Evolutionary conservation across 2,329 filamentous ascomycete genomes (phyloP).

Genomic region (Sporothrix pseudoabietina): DNA sequence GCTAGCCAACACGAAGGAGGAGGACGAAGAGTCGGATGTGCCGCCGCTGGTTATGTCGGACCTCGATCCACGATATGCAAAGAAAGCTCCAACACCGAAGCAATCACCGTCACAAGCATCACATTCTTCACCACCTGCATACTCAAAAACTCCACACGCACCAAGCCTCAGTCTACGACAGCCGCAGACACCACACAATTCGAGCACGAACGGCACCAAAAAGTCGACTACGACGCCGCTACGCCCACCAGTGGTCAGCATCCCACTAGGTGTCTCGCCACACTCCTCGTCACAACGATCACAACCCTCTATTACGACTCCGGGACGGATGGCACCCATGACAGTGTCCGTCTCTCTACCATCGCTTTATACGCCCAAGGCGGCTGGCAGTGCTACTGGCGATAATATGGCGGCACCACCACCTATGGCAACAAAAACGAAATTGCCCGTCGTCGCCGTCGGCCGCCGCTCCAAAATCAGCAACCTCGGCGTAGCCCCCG

Average conservation of each 20-base stretch:
- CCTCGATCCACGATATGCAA: slow-evolving; percentile 24
- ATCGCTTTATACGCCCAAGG: neutral
- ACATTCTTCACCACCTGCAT: neutral
- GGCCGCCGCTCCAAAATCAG: slow-evolving; percentile 20
- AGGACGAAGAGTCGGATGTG: neutral
- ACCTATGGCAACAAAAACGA: neutral
- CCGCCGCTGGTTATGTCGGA: slow-evolving; percentile 31
- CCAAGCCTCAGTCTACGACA: neutral
- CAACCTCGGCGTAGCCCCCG: neutral
- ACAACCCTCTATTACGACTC: neutral
- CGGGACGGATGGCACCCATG: neutral
- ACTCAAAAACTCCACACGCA: neutral
- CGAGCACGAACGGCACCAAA: neutral
- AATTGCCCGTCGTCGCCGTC: slow-evolving; percentile 21
- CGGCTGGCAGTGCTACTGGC: neutral
- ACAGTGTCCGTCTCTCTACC: neutral
- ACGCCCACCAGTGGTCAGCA: slow-evolving; percentile 15
- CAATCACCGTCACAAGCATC: neutral
- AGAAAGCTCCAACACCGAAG: neutral
- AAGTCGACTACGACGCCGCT: neutral
- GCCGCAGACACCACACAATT: neutral
- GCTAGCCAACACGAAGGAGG: slow-evolving; percentile 22
- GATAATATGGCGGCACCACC: neutral
- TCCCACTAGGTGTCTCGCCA: neutral
- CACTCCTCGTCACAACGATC: neutral